Percentiles rank a stretch among this genome's conserved stretches.
Evolutionary conservation across 306 rosid species (phyloP).

Genomic region (Fragaria vesca): DNA sequence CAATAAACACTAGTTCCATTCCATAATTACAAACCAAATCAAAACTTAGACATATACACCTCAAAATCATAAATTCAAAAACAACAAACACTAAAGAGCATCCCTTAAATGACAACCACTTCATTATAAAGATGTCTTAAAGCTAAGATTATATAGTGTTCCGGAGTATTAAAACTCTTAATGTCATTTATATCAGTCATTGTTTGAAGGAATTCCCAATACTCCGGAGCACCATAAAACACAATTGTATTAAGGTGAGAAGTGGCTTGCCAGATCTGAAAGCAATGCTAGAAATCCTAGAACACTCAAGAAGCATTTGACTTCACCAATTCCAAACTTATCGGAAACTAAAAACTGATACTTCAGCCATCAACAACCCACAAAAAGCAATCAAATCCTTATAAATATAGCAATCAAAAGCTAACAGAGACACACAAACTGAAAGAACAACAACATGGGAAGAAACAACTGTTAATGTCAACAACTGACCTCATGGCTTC

Average conservation of each 20-base stretch:
- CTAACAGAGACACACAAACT: background rate
- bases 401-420: background rate
- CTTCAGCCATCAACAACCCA: background rate
- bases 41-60: background rate
- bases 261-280: constrained; percentile 5
- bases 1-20: background rate
- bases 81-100: background rate
- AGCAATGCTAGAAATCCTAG: background rate
- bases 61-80: background rate
- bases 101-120: background rate
- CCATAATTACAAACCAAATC: background rate
- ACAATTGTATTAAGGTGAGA: background rate
- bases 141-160: background rate
- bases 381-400: background rate
- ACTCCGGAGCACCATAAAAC: background rate
- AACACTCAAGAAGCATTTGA: background rate
- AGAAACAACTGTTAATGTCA: background rate
- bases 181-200: too few relatives aligned
- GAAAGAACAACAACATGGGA: background rate
- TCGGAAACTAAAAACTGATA: background rate
- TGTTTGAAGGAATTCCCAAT: background rate
- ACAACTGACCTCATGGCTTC: constrained; percentile 59
- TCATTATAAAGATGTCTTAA: background rate
- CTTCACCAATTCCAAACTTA: background rate
- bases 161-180: background rate